Evolutionary conservation across 2,329 filamentous ascomycete species (phyloP).

Genomic region (Ophiostoma ips): DNA sequence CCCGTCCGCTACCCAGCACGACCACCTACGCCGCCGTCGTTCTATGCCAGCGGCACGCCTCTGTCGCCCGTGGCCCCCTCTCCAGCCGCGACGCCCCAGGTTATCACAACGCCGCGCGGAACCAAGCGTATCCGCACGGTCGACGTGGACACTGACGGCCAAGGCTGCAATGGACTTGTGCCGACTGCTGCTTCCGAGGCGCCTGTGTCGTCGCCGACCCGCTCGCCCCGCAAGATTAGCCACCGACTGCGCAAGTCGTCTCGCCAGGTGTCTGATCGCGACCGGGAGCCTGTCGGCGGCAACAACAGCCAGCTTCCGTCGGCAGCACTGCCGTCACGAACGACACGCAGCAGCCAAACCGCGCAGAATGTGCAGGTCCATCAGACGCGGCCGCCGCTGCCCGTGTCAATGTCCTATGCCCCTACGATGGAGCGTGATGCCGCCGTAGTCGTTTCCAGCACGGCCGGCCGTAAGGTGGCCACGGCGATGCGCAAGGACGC

Average conservation of each 20-base stretch:
- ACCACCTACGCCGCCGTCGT: background rate
- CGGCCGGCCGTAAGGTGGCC: background rate
- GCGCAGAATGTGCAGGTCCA: constrained; percentile 3
- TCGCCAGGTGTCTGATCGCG: constrained; percentile 26
- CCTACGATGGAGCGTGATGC: background rate
- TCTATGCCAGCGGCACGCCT: background rate
- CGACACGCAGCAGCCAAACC: background rate
- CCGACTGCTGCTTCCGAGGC: background rate
- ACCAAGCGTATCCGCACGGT: constrained; percentile 36
- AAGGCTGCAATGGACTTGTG: background rate
- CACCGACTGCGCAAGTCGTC: constrained; percentile 42
- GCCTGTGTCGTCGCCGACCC: constrained; percentile 11
- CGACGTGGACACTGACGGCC: constrained; percentile 3
- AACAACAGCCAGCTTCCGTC: background rate
- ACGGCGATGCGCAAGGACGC: constrained; percentile 4
- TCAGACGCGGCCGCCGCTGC: constrained; percentile 5
- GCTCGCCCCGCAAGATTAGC: constrained; percentile 21
- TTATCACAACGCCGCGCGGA: constrained; percentile 18
- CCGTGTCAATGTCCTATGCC: background rate
- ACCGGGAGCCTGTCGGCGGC: background rate
- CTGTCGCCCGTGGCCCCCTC: constrained; percentile 7
- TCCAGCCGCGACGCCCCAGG: background rate
- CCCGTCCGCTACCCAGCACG: background rate
- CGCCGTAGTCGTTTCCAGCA: background rate
- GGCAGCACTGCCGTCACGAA: background rate